phyloP scores from a whole-genome alignment of 2,329 filamentous ascomycete species.

The Parascedosporium putredinis region DNA sequence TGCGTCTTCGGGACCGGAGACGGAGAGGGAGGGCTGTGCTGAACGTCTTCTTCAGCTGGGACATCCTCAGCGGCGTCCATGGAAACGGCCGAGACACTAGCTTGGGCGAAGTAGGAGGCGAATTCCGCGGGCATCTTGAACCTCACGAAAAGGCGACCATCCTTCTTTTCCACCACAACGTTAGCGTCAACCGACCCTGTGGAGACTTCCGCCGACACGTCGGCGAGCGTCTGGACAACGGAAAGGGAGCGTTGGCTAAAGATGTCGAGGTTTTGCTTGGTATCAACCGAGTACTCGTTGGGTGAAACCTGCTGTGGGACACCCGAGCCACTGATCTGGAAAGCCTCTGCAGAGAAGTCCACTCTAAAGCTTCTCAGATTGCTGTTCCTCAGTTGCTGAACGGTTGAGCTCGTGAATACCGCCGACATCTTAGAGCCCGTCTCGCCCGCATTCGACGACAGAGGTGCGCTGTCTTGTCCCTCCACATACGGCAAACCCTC shows the following conservation, averaged over 20 bases:
- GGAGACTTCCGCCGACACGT: not conserved
- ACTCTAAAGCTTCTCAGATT: constrained; percentile 1
- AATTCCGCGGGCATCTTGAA: constrained; percentile 26
- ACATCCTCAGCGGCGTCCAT: not conserved
- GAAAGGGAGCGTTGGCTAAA: not conserved
- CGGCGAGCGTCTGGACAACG: not conserved
- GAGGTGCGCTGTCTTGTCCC: too few relatives aligned
- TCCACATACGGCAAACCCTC: too few relatives aligned
- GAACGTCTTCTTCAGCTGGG: too few relatives aligned
- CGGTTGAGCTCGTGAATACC: not conserved
- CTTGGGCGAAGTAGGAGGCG: constrained; percentile 20
- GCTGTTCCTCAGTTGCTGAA: not conserved
- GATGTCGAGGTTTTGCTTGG: constrained; percentile 3
- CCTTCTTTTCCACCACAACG: constrained; percentile 19
- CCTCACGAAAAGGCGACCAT: constrained; percentile 23
- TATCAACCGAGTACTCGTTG: not conserved
- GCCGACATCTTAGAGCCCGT: not conserved
- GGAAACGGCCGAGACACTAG: constrained; percentile 10
- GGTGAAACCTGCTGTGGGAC: not conserved
- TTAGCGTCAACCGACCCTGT: constrained; percentile 16
- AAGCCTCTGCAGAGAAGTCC: not conserved
- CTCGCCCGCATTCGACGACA: not conserved
- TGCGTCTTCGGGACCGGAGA: too few relatives aligned
- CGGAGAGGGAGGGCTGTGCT: too few relatives aligned
- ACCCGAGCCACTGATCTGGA: not conserved